phyloP scores from a whole-genome alignment of 192 early-diverging fungal species.

The Coemansia sp. region DNA sequence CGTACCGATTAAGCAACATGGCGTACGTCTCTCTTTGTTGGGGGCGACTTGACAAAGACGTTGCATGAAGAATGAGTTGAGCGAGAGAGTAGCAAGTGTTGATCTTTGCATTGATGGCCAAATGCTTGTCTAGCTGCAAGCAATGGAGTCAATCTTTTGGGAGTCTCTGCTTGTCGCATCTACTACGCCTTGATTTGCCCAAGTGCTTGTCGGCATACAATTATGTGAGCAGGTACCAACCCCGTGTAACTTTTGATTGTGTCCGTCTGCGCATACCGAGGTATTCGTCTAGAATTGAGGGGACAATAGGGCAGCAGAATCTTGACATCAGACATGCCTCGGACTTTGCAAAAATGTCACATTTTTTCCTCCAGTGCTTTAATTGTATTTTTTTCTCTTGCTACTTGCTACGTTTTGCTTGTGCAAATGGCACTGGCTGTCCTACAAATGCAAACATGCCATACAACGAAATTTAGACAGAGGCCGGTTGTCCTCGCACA shows the following conservation, averaged over 20 bases:
- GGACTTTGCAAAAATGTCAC: background rate
- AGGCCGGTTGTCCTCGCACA: background rate
- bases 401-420: background rate
- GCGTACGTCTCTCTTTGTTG: background rate
- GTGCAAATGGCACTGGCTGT: background rate
- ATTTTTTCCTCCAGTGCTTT: background rate
- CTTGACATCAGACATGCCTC: constrained; percentile 1
- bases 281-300: background rate
- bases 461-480: background rate
- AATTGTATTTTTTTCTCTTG: background rate
- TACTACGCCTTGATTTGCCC: too few relatives aligned
- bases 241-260: background rate
- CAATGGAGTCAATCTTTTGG: constrained; percentile 1
- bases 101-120: too few relatives aligned
- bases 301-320: background rate
- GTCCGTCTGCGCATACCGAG: background rate
- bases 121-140: background rate
- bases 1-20: constrained; percentile 25
- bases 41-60: background rate
- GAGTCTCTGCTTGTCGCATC: background rate
- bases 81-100: background rate
- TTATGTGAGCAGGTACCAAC: background rate
- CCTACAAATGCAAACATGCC: background rate
- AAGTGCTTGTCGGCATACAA: too few relatives aligned
- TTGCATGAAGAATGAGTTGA: background rate